phyloP scores from a whole-genome alignment of 2,329 filamentous ascomycete genomes.

The Hymenoscyphus occultus region DNA sequence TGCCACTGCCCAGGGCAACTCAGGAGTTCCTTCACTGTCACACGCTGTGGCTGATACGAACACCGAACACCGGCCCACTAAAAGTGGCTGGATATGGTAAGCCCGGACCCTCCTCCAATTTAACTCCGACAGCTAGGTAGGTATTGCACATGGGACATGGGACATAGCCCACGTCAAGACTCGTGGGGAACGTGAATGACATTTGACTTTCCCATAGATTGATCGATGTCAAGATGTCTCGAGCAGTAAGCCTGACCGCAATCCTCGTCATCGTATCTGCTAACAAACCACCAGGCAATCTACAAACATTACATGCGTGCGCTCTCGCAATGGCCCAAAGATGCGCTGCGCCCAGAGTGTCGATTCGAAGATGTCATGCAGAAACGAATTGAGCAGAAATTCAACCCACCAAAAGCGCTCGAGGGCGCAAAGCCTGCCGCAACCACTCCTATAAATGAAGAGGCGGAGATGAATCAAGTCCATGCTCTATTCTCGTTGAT shows the following conservation, averaged over 20 bases:
- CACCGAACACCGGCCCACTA: not conserved
- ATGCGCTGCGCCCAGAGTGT: slow-evolving; percentile 59
- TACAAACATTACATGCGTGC: slow-evolving; percentile 49
- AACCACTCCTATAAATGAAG: slow-evolving; percentile 38
- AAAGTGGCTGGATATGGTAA: not conserved
- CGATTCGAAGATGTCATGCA: slow-evolving; percentile 58
- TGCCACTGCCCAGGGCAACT: too few species aligned
- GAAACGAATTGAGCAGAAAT: slow-evolving; percentile 42
- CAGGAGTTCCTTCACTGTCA: too few species aligned
- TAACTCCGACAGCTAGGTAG: too few species aligned
- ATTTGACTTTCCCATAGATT: not conserved
- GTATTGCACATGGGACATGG: not conserved
- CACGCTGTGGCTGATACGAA: not conserved
- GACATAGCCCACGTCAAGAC: not conserved
- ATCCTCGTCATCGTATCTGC: not conserved
- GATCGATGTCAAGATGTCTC: slow-evolving; percentile 27
- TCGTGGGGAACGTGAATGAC: not conserved
- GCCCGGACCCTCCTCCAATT: not conserved
- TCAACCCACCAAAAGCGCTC: slow-evolving; percentile 13
- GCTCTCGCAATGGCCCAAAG: slow-evolving; percentile 60
- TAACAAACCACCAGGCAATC: slow-evolving; percentile 38
- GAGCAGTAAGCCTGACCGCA: slow-evolving; percentile 29
- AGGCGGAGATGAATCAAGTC: slow-evolving; percentile 53
- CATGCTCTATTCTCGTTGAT: slow-evolving; percentile 59
- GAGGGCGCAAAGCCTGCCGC: slow-evolving; percentile 7